These are phyloP conservation scores for Orobanche coerulescens DNA, from an alignment of 257 asterid genomes.

Conservation along the genomic window DNA sequence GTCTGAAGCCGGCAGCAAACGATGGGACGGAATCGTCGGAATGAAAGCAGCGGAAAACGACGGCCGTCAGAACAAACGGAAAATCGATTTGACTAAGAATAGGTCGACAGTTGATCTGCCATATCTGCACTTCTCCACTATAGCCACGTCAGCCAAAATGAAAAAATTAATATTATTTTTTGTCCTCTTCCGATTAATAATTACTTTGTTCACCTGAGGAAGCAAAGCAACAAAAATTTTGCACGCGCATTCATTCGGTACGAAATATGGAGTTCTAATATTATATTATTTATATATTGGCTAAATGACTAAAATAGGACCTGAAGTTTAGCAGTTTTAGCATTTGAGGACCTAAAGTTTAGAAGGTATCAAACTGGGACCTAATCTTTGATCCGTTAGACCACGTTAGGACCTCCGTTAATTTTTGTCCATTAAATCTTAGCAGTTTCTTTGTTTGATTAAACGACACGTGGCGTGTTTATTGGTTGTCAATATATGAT, in stretches of 20 bases:
- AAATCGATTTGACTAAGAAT: slow-evolving; percentile 23
- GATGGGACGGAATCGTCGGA: slow-evolving; percentile 23
- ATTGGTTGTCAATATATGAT: too few species aligned
- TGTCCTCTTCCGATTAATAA: neutral
- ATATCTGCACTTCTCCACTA: slow-evolving; percentile 6
- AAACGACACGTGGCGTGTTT: too few species aligned
- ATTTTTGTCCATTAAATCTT: too few species aligned
- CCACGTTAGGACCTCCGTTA: too few species aligned
- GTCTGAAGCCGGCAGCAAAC: slow-evolving; percentile 35
- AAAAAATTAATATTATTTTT: neutral
- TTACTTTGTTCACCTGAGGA: neutral
- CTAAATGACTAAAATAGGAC: too few species aligned
- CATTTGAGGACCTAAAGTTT: too few species aligned
- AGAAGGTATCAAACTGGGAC: too few species aligned
- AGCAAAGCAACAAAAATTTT: neutral
- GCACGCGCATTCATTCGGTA: neutral
- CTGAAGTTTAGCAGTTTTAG: too few species aligned
- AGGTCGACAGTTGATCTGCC: slow-evolving; percentile 30
- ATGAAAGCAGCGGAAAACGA: slow-evolving; percentile 21
- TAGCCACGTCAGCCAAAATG: slow-evolving; percentile 14
- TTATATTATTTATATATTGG: too few species aligned
- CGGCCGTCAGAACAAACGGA: slow-evolving; percentile 31
- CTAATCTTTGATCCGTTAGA: too few species aligned
- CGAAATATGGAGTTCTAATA: too few species aligned
- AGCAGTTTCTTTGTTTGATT: too few species aligned